phyloP scores from a whole-genome alignment of 768 basidiomycete genomes.

The Russula dissimulans region DNA sequence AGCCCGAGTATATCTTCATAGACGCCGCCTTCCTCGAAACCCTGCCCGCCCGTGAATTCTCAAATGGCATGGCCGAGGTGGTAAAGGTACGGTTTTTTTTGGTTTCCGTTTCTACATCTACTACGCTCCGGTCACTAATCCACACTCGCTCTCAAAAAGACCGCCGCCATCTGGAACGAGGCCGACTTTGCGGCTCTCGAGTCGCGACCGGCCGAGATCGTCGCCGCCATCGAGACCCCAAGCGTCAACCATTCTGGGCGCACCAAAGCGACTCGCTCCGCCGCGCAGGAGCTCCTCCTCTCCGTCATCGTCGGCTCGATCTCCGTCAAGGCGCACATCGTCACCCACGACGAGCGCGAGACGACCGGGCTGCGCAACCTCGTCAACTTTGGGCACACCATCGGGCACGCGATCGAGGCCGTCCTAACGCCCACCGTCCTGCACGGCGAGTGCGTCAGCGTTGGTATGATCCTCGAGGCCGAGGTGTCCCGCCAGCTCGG shows the following conservation, averaged over 20 bases:
- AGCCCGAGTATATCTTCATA: conserved; percentile 95
- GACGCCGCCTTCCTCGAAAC: conserved; percentile 94
- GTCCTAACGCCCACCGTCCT: conserved; percentile 88
- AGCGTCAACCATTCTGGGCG: conserved; percentile 50
- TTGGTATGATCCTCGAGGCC: conserved; percentile 96
- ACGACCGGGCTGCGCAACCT: conserved; percentile 87
- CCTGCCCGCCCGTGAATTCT: conserved; percentile 84
- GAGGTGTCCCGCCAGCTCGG: conserved; percentile 88
- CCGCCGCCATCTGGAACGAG: conserved; percentile 98
- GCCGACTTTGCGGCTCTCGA: conserved; percentile 83
- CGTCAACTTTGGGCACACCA: conserved; percentile 98
- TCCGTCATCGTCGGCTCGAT: conserved; percentile 89
- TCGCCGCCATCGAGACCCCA: conserved; percentile 72
- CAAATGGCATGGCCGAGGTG: conserved; percentile 99
- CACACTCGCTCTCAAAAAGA: conserved; percentile 39
- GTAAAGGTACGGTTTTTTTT: conserved; percentile 60
- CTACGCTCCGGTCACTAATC: neutral
- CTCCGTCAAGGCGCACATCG: conserved; percentile 93
- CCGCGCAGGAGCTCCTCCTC: conserved; percentile 75
- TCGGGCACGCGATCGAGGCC: conserved; percentile 98
- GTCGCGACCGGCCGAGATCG: conserved; percentile 74
- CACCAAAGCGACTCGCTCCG: conserved; percentile 54
- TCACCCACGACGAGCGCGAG: conserved; percentile 93
- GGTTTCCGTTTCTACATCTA: neutral
- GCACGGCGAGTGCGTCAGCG: conserved; percentile 92